These are phyloP conservation scores for Groenewaldozyma auringiensis DNA, from an alignment of 1,139 yeast genomes.

Conservation along the genomic window DNA sequence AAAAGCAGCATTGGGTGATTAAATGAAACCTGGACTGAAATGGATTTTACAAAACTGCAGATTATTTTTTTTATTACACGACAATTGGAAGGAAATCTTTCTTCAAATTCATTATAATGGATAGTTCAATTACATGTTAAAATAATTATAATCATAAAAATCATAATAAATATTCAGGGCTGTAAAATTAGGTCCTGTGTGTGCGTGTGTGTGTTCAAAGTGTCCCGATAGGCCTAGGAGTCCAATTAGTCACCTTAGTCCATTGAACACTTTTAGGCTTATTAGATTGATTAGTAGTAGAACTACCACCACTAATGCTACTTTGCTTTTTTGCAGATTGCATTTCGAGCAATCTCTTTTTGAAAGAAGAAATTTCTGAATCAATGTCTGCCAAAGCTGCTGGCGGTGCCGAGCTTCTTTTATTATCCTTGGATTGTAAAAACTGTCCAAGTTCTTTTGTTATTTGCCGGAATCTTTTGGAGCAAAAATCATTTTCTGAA, in stretches of 20 bases:
- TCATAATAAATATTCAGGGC: no score
- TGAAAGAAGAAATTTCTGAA: constrained; percentile 24
- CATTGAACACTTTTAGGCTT: constrained; percentile 14
- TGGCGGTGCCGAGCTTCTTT: not conserved
- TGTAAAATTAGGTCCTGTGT: no score
- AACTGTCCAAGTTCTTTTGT: not conserved
- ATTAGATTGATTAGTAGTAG: not conserved
- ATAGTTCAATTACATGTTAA: no score
- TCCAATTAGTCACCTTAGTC: constrained; percentile 17
- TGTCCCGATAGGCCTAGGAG: constrained; percentile 22
- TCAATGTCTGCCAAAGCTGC: constrained; percentile 19
- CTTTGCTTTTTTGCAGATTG: constrained; percentile 19
- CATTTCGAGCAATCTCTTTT: constrained; percentile 19
- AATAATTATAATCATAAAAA: no score
- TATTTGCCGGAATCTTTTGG: not conserved
- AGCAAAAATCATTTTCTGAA: constrained; percentile 4
- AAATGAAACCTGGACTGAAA: no score
- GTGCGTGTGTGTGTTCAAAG: no score
- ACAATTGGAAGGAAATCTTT: no score
- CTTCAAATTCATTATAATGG: no score
- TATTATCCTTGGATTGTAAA: not conserved
- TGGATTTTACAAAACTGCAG: no score
- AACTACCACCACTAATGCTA: not conserved
- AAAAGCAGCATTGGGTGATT: no score
- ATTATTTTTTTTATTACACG: no score